phyloP scores from a whole-genome alignment of 78 protist species.

The Protostelium mycophagum region DNA sequence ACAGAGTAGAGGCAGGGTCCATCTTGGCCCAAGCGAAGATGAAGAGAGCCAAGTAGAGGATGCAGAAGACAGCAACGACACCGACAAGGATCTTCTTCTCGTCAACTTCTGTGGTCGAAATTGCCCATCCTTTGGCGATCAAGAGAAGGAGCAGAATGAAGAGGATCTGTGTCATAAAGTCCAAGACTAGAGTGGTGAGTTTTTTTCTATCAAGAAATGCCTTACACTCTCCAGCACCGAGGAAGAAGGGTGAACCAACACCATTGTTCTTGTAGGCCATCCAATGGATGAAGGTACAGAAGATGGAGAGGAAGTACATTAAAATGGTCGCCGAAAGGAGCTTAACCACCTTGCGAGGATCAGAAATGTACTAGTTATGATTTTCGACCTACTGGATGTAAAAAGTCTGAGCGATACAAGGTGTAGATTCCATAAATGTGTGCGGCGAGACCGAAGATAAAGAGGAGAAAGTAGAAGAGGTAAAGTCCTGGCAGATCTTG shows the following conservation, averaged over 20 bases:
- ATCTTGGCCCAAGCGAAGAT: constrained; percentile 37
- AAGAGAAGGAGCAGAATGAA: constrained; percentile 39
- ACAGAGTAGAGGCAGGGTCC: constrained; percentile 34
- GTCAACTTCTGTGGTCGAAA: constrained; percentile 30
- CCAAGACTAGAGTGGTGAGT: constrained; percentile 19
- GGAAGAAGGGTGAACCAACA: constrained; percentile 13
- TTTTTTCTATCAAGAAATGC: background rate
- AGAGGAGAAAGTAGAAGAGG: constrained; percentile 38
- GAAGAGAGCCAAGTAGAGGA: constrained; percentile 50
- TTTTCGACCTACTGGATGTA: constrained; percentile 34
- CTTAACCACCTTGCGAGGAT: constrained; percentile 3
- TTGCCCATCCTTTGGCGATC: constrained; percentile 63
- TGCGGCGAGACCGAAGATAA: constrained; percentile 7
- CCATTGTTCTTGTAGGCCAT: constrained; percentile 51
- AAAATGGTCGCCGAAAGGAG: background rate
- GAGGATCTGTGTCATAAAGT: constrained; percentile 36
- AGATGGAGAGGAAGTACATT: constrained; percentile 20
- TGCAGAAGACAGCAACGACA: constrained; percentile 33
- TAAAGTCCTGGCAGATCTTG: constrained; percentile 55
- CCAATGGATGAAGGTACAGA: constrained; percentile 34
- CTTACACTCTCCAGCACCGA: background rate
- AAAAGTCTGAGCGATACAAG: constrained; percentile 3
- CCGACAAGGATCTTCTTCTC: constrained; percentile 27
- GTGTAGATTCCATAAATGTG: constrained; percentile 5
- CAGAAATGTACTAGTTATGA: background rate